Evolutionary conservation across 345 rosid genomes (phyloP).

Genomic region (Linum trigynum): DNA sequence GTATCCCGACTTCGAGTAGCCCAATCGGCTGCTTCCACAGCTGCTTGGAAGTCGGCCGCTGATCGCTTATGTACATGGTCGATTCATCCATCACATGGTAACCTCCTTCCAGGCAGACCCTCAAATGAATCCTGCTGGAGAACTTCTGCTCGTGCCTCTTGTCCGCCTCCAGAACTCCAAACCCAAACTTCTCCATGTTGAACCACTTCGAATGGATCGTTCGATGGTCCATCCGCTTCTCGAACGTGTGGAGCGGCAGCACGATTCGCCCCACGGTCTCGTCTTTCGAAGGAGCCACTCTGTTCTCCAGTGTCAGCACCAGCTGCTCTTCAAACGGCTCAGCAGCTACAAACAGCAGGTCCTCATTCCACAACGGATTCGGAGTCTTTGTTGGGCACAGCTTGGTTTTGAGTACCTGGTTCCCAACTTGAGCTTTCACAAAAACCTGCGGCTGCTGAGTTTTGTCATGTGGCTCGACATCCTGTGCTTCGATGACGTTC

Average conservation of each 20-base stretch:
- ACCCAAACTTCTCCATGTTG: conserved; percentile 23
- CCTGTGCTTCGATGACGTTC: conserved; percentile 28
- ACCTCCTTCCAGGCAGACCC: conserved; percentile 26
- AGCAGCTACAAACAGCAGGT: conserved; percentile 23
- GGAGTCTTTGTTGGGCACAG: conserved; percentile 18
- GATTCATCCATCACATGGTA: conserved; percentile 29
- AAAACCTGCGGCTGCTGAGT: conserved; percentile 18
- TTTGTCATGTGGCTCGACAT: conserved; percentile 20
- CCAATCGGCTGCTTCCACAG: conserved; percentile 26
- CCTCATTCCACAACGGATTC: conserved; percentile 28
- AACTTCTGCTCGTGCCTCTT: conserved; percentile 23
- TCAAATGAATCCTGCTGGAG: conserved; percentile 26
- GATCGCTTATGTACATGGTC: conserved; percentile 23
- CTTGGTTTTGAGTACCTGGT: conserved; percentile 23
- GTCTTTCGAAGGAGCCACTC: conserved; percentile 16
- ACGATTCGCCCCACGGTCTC: conserved; percentile 16
- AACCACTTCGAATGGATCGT: conserved; percentile 22
- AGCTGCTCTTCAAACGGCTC: conserved; percentile 28
- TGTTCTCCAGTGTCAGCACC: conserved; percentile 20
- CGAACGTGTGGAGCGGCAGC: conserved; percentile 16
- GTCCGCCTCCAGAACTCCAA: conserved; percentile 21
- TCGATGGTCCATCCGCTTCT: conserved; percentile 24
- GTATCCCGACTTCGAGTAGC: conserved; percentile 25
- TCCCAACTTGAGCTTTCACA: conserved; percentile 25
- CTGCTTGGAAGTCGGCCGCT: conserved; percentile 25